Conservation (phyloP, 805 yeast genomes). For the Suhomyces pyralidae region DNA sequence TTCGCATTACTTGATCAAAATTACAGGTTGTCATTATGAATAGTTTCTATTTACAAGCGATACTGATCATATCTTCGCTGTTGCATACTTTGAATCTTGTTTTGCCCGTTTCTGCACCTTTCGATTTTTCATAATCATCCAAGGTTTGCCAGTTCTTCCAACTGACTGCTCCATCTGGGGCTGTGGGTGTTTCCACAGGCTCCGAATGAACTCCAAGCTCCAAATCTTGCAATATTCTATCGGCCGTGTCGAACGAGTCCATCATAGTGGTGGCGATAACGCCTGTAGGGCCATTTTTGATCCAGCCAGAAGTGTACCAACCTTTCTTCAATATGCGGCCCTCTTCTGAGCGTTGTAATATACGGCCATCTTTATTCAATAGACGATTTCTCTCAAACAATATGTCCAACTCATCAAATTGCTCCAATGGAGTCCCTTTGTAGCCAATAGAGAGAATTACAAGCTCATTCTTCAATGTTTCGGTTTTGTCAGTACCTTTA, state of each 20-base stretch:
- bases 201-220: conserved; percentile 24
- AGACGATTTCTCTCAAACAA: conserved; percentile 29
- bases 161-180: conserved; percentile 26
- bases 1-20: conserved; percentile 26
- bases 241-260: conserved; percentile 76
- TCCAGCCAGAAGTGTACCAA: conserved; percentile 88
- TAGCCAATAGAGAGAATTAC: conserved; percentile 84
- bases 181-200: conserved; percentile 7
- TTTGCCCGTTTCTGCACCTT: conserved; percentile 51
- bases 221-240: conserved; percentile 56
- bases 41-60: conserved; percentile 11
- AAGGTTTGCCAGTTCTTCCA: conserved; percentile 72
- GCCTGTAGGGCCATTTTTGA: conserved; percentile 80
- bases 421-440: conserved; percentile 61
- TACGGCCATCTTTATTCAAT: conserved; percentile 34
- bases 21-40: conserved; percentile 25
- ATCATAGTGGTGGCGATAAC: conserved; percentile 89
- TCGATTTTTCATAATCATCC: conserved; percentile 48
- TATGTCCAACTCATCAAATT: conserved; percentile 44
- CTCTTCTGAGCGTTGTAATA: conserved; percentile 16
- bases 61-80: conserved; percentile 47
- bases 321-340: conserved; percentile 35
- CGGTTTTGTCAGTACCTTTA: conserved; percentile 32
- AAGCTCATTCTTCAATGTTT: conserved; percentile 50
- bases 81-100: conserved; percentile 55